These are phyloP conservation scores for Colletotrichum tropicale DNA, from an alignment of 2,329 filamentous ascomycete genomes.

Conservation along the genomic window DNA sequence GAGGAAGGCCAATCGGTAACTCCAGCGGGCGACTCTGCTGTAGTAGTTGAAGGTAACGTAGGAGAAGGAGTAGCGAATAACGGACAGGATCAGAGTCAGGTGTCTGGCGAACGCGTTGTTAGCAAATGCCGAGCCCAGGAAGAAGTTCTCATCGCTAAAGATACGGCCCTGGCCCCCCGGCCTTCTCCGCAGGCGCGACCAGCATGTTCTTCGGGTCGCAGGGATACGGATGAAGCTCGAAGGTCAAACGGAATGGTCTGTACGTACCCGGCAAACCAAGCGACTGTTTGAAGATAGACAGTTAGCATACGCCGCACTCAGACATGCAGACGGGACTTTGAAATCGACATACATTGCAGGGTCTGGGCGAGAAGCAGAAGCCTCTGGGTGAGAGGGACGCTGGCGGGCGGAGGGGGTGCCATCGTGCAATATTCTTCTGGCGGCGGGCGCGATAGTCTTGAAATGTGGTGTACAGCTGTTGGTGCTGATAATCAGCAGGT, in stretches of 20 bases:
- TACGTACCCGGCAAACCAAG: slow-evolving; percentile 82
- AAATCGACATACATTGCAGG: slow-evolving; percentile 77
- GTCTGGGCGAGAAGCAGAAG: slow-evolving; percentile 83
- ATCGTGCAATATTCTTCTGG: not conserved
- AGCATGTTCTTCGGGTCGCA: slow-evolving; percentile 6
- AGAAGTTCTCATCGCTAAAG: not conserved
- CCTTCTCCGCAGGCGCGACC: not conserved
- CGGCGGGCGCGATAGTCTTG: not conserved
- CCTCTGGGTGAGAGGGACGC: slow-evolving; percentile 74
- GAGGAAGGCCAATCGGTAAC: slow-evolving; percentile 89
- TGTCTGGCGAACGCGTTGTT: slow-evolving; percentile 61
- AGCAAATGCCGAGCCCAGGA: not conserved
- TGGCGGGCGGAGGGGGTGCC: slow-evolving; percentile 73
- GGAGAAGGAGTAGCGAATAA: slow-evolving; percentile 82
- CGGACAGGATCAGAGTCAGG: slow-evolving; percentile 81
- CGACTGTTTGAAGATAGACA: slow-evolving; percentile 53
- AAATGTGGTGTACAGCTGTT: not conserved
- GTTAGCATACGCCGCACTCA: slow-evolving; percentile 36
- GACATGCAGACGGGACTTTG: slow-evolving; percentile 10
- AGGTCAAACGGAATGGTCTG: slow-evolving; percentile 17
- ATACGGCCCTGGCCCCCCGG: not conserved
- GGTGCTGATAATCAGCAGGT: not conserved
- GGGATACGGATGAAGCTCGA: slow-evolving; percentile 11
- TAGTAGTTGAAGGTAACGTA: slow-evolving; percentile 90
- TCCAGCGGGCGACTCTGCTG: slow-evolving; percentile 76